Evolutionary conservation across 1,139 yeast genomes (phyloP), one percentile per base, ranked within the genome.

Genomic region (Saccharomycopsis hybrid): DNA sequence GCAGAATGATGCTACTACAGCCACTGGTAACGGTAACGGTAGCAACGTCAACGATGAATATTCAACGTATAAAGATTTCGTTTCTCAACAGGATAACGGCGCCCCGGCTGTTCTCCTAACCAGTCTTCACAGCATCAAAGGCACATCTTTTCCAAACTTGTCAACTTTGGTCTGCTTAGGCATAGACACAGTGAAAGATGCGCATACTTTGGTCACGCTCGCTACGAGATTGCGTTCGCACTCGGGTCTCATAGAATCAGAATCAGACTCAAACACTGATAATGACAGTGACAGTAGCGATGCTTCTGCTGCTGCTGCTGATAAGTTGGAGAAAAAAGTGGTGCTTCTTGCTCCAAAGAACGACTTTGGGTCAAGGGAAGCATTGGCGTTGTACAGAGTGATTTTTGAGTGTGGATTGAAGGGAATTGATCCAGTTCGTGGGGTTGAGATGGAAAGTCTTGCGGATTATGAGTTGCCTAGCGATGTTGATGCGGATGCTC

Each of bases 381-480:
- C 44, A 8, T 29, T 41, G 44, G 44, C 44, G 7, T 29, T 41
- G 11, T 41, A 41, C 25, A 28, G 44, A 41, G 18, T 25, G 13
- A n/a, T 41, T 5, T 18, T 41, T 13, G 29, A 41, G 25, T 28
- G 25, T 29, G 44, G 44, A 29, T 18, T 41, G 8, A 7, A 28
- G 7, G 25, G 25, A n/a, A 28, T 41, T 13, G 18, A 11, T 13
- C 44, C 24, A 5, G n/a, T 41, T 41, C 8, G 29, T 5, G 13
- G 27, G 13, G 11, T 28, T 9, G 25, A 9, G 13, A 30, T 29
- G 11, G 44, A 41, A 30, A 29, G 35, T 9, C n/a, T 29, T 29
- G 24, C 9, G 8, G 44, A 41, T 25, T 41, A 41, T 29, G 18
- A 18, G 18, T 18, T 18, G 18, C 18, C 18, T 18, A 18, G 18